Evolutionary conservation across 78 protist genomes (phyloP).

Genomic region (Isochrysis galbana): DNA sequence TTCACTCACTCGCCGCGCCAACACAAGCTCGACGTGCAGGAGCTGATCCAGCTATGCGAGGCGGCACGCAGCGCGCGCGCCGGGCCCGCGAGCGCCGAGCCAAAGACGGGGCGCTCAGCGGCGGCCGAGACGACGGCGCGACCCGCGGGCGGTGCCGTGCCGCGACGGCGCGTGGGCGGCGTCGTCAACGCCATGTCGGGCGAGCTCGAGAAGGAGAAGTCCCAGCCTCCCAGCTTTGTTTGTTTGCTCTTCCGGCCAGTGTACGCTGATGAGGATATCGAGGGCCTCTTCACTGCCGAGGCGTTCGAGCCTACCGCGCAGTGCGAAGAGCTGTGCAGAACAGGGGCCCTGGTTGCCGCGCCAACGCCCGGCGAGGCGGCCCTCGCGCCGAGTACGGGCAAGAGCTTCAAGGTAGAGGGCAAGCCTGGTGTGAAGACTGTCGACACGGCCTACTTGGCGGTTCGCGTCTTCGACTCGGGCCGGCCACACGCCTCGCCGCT

Average conservation of each 20-base stretch:
- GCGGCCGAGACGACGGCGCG: not conserved
- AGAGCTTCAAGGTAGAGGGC: not conserved
- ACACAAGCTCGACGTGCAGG: not conserved
- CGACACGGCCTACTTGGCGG: not conserved
- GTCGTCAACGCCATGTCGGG: not conserved
- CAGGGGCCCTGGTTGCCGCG: not conserved
- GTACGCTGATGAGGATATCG: not conserved
- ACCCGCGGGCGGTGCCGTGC: not conserved
- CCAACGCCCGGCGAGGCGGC: not conserved
- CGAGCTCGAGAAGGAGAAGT: not conserved
- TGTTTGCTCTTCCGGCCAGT: not conserved
- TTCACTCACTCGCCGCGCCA: not conserved
- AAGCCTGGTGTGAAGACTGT: not conserved
- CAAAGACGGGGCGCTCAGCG: not conserved
- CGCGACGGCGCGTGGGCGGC: not conserved
- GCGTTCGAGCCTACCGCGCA: not conserved
- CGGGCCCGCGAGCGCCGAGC: not conserved
- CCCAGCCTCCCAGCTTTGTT: not conserved
- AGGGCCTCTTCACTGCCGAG: not conserved
- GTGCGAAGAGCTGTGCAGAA: not conserved
- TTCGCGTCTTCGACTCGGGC: not conserved
- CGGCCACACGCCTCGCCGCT: not conserved
- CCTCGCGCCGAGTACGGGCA: not conserved
- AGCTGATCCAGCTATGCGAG: not conserved
- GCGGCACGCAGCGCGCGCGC: not conserved